These are phyloP conservation scores for Trametopsis cervina DNA, from an alignment of 768 basidiomycete species.

Conservation along the genomic window DNA sequence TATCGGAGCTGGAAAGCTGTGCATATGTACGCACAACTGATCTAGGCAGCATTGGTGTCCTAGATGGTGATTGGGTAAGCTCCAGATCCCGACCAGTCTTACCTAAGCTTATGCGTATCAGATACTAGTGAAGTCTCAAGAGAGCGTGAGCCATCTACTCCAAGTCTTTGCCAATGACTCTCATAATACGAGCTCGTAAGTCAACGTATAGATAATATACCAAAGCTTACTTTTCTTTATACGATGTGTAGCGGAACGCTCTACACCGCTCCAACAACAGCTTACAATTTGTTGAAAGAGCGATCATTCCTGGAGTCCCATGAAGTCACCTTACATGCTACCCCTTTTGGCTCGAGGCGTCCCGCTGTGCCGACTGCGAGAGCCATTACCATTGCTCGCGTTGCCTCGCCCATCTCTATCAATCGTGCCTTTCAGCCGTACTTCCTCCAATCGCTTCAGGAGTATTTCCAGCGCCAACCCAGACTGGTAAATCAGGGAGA, in stretches of 20 bases:
- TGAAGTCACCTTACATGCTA: conserved; percentile 32
- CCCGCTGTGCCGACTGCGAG: conserved; percentile 64
- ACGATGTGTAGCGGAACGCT: conserved; percentile 2
- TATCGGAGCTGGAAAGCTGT: conserved; percentile 42
- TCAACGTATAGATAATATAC: neutral
- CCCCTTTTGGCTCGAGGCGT: conserved; percentile 52
- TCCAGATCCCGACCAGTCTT: neutral
- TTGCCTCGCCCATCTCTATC: conserved; percentile 68
- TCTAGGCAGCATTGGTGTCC: conserved; percentile 55
- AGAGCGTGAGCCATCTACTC: conserved; percentile 42
- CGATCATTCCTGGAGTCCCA: conserved; percentile 21
- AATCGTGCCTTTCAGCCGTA: conserved; percentile 56
- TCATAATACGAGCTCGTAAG: conserved; percentile 1
- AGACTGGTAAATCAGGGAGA: conserved; percentile 70
- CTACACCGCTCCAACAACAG: conserved; percentile 14
- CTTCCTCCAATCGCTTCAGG: conserved; percentile 55
- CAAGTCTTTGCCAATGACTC: conserved; percentile 48
- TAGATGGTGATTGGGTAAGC: conserved; percentile 76
- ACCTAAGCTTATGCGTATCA: conserved; percentile 22
- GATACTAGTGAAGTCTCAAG: conserved; percentile 43
- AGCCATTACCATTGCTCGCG: conserved; percentile 68
- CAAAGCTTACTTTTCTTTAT: neutral
- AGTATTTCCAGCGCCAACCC: conserved; percentile 47
- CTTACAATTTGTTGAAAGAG: conserved; percentile 17
- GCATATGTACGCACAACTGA: conserved; percentile 60